A percentile compares a stretch with the other conserved stretches of the same genome.
phyloP scores from a whole-genome alignment of 176 grass and related monocot genomes.

The Juncus effusus region DNA sequence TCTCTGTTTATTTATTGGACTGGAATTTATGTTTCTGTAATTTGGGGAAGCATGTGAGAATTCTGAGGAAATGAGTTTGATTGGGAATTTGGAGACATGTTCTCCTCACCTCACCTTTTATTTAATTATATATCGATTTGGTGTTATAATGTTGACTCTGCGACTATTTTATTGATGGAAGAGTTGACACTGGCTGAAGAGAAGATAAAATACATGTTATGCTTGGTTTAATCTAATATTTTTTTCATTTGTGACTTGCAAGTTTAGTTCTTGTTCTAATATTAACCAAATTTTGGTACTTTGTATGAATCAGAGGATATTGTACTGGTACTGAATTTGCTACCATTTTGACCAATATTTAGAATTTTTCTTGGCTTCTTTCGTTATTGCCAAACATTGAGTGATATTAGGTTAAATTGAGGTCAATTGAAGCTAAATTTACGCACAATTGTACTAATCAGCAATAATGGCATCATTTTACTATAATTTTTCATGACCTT shows the following conservation, averaged over 20 bases:
- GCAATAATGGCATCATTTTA: not conserved
- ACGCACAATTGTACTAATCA: not conserved
- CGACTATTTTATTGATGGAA: not conserved
- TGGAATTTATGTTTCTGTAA: not conserved
- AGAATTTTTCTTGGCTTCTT: not conserved
- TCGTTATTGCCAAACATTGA: not conserved
- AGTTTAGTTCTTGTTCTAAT: not conserved
- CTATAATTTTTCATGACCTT: not conserved
- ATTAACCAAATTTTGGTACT: not conserved
- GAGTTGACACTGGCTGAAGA: not conserved
- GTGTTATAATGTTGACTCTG: not conserved
- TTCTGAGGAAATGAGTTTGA: not conserved
- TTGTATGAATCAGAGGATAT: not conserved
- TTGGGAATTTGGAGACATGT: not conserved
- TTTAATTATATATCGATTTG: slow-evolving; percentile 5
- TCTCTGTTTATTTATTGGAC: not conserved
- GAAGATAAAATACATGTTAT: not conserved
- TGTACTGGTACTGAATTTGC: not conserved
- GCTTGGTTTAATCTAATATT: not conserved
- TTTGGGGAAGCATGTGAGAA: slow-evolving; percentile 1
- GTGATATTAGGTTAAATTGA: not conserved
- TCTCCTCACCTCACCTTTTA: not conserved
- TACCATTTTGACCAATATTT: not conserved
- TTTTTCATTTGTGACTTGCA: not conserved
- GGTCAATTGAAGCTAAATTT: no score